Percentiles rank a stretch among this genome's conserved stretches.
phyloP scores from a whole-genome alignment of 1,284 basidiomycete genomes.

The Porphyrellus sp. region DNA sequence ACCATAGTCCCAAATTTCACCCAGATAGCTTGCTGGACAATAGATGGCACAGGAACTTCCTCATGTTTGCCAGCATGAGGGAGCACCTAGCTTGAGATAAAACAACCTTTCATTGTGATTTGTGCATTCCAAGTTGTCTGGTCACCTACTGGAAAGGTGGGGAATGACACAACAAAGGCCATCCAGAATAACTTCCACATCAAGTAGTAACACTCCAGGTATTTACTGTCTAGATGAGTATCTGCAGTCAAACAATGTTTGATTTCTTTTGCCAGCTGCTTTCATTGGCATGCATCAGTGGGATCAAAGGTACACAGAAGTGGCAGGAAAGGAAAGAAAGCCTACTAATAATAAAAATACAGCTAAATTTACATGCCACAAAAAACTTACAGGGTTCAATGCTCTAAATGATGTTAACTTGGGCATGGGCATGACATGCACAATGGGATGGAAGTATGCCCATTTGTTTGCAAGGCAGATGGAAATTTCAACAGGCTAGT shows the following conservation, averaged over 20 bases:
- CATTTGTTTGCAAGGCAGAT: neutral
- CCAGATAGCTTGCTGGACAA: neutral
- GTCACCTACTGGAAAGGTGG: conserved; percentile 4
- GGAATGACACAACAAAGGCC: conserved; percentile 7
- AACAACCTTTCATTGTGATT: conserved; percentile 11
- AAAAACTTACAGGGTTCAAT: conserved; percentile 1
- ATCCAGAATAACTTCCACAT: conserved; percentile 12
- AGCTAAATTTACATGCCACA: too few species aligned
- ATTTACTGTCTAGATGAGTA: neutral
- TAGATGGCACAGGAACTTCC: neutral
- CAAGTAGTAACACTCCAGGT: neutral
- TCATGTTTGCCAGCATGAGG: neutral
- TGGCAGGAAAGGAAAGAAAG: conserved; percentile 6
- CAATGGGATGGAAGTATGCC: neutral
- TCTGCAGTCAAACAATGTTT: neutral
- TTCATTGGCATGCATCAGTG: neutral
- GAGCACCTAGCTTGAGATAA: conserved; percentile 1
- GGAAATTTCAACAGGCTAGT: conserved; percentile 3
- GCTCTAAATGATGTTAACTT: neutral
- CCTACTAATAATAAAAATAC: neutral
- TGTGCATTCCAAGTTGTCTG: conserved; percentile 8
- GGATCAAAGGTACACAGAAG: neutral
- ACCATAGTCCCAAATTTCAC: neutral
- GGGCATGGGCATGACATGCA: neutral
- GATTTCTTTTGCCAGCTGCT: neutral